Percentiles rank a stretch among this genome's conserved stretches.
phyloP scores from a whole-genome alignment of 2,329 filamentous ascomycete species.

The Fusarium equiseti region DNA sequence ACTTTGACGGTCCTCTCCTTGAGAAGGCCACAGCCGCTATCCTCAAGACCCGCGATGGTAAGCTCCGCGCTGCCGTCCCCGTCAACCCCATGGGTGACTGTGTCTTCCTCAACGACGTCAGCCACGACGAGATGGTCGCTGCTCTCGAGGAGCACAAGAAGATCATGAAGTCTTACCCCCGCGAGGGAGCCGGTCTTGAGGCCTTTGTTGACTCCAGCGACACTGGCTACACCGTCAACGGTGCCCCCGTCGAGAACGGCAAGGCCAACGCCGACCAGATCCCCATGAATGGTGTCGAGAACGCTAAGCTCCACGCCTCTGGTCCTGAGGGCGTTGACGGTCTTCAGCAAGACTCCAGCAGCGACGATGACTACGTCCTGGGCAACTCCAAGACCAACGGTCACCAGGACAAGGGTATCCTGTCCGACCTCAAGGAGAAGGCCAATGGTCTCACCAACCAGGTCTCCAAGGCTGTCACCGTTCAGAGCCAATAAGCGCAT shows the following conservation, averaged over 20 bases:
- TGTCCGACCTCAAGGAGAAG: constrained; percentile 37
- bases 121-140: constrained; percentile 69
- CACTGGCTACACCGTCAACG: constrained; percentile 67
- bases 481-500: constrained; percentile 20
- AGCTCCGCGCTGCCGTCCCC: constrained; percentile 75
- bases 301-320: constrained; percentile 33
- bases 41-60: constrained; percentile 76
- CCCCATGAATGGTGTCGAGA: constrained; percentile 21
- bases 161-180: constrained; percentile 71
- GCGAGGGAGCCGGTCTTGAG: constrained; percentile 74
- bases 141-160: constrained; percentile 74
- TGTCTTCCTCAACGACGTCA: constrained; percentile 76
- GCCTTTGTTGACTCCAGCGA: constrained; percentile 77
- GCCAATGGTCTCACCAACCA: constrained; percentile 17
- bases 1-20: constrained; percentile 75
- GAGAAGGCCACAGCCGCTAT: constrained; percentile 76
- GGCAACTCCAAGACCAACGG: constrained; percentile 20
- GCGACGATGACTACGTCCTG: constrained; percentile 25
- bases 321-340: constrained; percentile 39
- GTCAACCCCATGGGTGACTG: constrained; percentile 73
- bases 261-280: constrained; percentile 1
- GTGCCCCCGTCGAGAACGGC: constrained; percentile 38
- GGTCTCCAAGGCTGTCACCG: constrained; percentile 28
- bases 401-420: constrained; percentile 5
- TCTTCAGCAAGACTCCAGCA: constrained; percentile 26